Percentiles rank a stretch among this genome's conserved stretches.
phyloP scores from a whole-genome alignment of 495 filamentous ascomycete species.

The Xylaria intraflava region DNA sequence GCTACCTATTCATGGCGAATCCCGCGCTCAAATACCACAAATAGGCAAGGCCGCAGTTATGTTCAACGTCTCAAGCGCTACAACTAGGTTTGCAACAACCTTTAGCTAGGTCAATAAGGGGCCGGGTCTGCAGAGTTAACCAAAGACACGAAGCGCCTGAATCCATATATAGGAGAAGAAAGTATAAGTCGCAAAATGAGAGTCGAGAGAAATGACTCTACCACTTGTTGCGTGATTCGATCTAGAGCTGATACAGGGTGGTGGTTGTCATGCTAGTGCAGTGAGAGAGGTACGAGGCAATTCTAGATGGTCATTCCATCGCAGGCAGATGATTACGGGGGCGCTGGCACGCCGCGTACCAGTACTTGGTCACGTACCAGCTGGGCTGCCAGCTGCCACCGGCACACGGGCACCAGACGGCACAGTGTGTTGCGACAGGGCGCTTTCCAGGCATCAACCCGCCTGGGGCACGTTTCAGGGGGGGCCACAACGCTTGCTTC shows the following conservation, averaged over 20 bases:
- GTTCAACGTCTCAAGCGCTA: not conserved
- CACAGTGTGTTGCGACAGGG: too few relatives aligned
- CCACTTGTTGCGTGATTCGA: not conserved
- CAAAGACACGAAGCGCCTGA: not conserved
- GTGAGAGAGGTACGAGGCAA: not conserved
- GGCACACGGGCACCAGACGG: too few relatives aligned
- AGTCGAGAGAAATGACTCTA: not conserved
- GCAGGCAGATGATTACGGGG: too few relatives aligned
- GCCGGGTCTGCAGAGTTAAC: not conserved
- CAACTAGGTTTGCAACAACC: not conserved
- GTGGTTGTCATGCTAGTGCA: conserved; percentile 1
- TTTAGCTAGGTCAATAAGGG: conserved; percentile 6
- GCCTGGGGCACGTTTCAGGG: too few relatives aligned
- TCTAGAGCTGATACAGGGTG: conserved; percentile 5
- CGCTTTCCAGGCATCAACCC: too few relatives aligned
- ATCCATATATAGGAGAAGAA: not conserved
- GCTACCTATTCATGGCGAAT: conserved; percentile 1
- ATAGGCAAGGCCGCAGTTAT: not conserved
- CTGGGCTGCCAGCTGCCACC: too few relatives aligned
- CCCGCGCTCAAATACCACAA: not conserved
- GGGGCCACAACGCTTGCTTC: too few relatives aligned
- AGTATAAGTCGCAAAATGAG: not conserved
- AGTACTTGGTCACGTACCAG: too few relatives aligned
- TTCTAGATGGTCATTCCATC: not conserved
- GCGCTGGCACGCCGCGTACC: not conserved